Conservation (phyloP, 2,329 filamentous ascomycete species). For the Seiridium unicorne region DNA sequence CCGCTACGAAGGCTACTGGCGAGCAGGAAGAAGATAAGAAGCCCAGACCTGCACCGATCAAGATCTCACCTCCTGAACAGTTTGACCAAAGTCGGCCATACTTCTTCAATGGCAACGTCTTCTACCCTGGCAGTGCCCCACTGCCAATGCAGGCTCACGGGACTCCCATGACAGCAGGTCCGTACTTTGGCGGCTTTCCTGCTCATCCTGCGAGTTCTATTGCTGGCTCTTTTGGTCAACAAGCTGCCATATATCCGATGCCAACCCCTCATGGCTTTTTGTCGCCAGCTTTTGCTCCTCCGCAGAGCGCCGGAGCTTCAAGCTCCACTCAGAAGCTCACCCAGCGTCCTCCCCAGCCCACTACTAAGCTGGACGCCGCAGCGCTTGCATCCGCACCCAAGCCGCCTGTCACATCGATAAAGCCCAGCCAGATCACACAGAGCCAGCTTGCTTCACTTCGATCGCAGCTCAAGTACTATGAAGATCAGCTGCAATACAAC, state of each 20-base stretch:
- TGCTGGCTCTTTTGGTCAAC: constrained; percentile 14
- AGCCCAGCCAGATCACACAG: constrained; percentile 58
- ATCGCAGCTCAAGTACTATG: constrained; percentile 51
- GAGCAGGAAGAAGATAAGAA: constrained; percentile 25
- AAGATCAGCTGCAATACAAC: constrained; percentile 61
- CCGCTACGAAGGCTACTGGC: constrained; percentile 15
- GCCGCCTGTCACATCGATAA: constrained; percentile 57
- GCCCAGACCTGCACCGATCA: constrained; percentile 27
- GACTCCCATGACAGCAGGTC: constrained; percentile 18
- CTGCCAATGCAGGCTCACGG: constrained; percentile 10
- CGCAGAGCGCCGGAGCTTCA: not conserved
- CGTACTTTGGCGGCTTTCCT: constrained; percentile 18
- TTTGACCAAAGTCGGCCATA: constrained; percentile 46
- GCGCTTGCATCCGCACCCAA: constrained; percentile 15
- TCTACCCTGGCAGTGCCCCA: constrained; percentile 31
- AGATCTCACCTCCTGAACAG: constrained; percentile 40
- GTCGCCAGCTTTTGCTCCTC: constrained; percentile 3
- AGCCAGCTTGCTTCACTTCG: constrained; percentile 54
- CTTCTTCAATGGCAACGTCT: constrained; percentile 42
- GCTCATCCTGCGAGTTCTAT: constrained; percentile 16
- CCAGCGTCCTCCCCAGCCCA: constrained; percentile 5
- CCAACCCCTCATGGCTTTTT: constrained; percentile 12
- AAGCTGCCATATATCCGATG: constrained; percentile 12
- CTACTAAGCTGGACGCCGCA: constrained; percentile 15
- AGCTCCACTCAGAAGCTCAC: not conserved